Evolutionary conservation across 495 filamentous ascomycete species (phyloP).

Genomic region (Parathielavia appendiculata): DNA sequence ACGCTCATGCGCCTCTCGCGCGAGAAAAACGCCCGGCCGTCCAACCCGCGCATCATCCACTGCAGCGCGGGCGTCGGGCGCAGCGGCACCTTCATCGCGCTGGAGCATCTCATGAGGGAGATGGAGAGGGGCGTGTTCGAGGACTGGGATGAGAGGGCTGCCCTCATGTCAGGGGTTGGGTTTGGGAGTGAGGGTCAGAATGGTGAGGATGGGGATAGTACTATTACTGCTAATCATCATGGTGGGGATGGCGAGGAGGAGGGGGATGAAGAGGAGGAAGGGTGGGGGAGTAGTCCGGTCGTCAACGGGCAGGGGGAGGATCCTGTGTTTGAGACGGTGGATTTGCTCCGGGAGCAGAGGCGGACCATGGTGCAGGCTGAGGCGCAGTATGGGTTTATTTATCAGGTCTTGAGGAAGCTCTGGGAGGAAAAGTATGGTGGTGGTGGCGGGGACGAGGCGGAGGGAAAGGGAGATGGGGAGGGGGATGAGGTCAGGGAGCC

Average conservation of each 20-base stretch:
- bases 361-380: slow-evolving; percentile 96
- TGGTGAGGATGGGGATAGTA: background rate
- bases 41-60: slow-evolving; percentile 83
- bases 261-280: background rate
- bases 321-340: slow-evolving; percentile 64
- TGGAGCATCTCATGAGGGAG: slow-evolving; percentile 83
- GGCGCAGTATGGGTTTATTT: slow-evolving; percentile 81
- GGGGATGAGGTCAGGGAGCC: slow-evolving; percentile 30
- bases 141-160: slow-evolving; percentile 24
- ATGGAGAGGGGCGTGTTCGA: slow-evolving; percentile 69
- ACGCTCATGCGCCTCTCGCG: slow-evolving; percentile 71
- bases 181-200: background rate
- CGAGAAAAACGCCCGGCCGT: slow-evolving; percentile 55
- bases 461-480: slow-evolving; percentile 25
- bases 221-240: background rate
- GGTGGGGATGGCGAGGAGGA: background rate
- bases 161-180: background rate
- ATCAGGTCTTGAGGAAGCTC: slow-evolving; percentile 74
- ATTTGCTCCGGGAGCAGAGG: slow-evolving; percentile 77
- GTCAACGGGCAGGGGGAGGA: slow-evolving; percentile 23
- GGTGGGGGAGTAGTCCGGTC: background rate
- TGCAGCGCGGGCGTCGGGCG: slow-evolving; percentile 93
- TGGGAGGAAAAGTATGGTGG: slow-evolving; percentile 54
- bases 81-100: slow-evolving; percentile 89
- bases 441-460: slow-evolving; percentile 36